These are phyloP conservation scores for Puccinia hordei DNA, from an alignment of 1,284 basidiomycete genomes.

Conservation along the genomic window DNA sequence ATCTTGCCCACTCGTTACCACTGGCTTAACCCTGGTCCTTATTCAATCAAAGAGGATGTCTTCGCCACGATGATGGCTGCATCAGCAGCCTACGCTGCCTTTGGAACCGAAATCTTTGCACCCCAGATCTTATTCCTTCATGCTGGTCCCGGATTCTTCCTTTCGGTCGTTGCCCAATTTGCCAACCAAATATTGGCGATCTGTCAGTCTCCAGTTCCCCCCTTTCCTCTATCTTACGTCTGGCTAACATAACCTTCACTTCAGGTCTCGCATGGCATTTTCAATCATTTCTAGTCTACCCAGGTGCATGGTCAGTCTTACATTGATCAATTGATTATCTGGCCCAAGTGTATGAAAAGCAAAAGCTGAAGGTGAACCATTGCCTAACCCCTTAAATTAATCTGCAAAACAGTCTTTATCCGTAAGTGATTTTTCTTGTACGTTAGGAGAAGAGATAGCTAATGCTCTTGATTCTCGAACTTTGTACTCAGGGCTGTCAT, in stretches of 20 bases:
- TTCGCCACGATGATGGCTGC: slow-evolving; percentile 52
- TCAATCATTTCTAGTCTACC: slow-evolving; percentile 39
- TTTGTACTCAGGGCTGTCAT: slow-evolving; percentile 39
- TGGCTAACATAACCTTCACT: slow-evolving; percentile 1
- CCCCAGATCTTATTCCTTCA: slow-evolving; percentile 48
- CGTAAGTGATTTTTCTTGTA: slow-evolving; percentile 1
- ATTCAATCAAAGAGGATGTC: slow-evolving; percentile 51
- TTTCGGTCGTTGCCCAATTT: slow-evolving; percentile 43
- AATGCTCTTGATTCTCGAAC: neutral
- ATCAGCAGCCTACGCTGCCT: slow-evolving; percentile 49
- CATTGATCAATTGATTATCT: neutral
- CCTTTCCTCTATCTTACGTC: neutral
- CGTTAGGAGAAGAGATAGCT: neutral
- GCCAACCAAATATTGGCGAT: slow-evolving; percentile 50
- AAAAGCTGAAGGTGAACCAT: neutral
- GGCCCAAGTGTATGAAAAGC: no score
- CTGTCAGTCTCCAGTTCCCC: slow-evolving; percentile 23
- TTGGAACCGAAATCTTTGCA: slow-evolving; percentile 51
- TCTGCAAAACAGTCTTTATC: slow-evolving; percentile 24
- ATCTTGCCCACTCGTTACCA: slow-evolving; percentile 22
- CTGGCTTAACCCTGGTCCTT: slow-evolving; percentile 48
- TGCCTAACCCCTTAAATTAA: neutral
- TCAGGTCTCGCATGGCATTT: slow-evolving; percentile 50
- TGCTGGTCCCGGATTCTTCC: slow-evolving; percentile 22
- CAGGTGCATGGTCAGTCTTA: slow-evolving; percentile 37